Base-by-base conservation (phyloP, 352 stramenopile species). In the Phytophthora agathidicida region DNA sequence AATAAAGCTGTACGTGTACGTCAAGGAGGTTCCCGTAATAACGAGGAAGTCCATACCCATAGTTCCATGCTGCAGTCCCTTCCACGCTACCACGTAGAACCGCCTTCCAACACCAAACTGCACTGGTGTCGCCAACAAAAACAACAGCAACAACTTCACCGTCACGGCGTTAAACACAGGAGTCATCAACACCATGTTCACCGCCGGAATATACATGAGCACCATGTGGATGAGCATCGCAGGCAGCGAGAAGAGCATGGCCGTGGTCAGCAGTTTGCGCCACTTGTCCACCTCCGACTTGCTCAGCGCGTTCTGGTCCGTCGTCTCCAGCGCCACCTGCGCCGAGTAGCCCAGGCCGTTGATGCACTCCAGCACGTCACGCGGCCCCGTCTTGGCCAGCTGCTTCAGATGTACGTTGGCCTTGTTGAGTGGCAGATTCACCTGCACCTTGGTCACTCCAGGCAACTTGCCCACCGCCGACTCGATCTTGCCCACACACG, bases 31-130 rank as follows among this genome's bases (percentile, higher is more conserved):
- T 51, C 88, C 88, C 7, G 86, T 71, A 30, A 93, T 85, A 24
- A 96, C 86, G 24, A 96, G 54, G 48, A 96, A 96, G 47, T 93
- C 86, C 88, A 96, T 96, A n/a, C 88, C 88, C 75, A 94, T 91
- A 46, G 91, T 87, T 1, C 88, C 81, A 44, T 95, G 88, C 60
- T 90, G 75, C 10, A 95, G 30, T 9, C 86, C 85, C 45, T 93
- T 93, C 65, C 76, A 94, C 3, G 88, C 85, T 0, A 80, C 87
- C 37, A 91, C 69, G 60, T 96, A 94, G 60, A 91, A 96, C 3
- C 88, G 76, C 27, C 68, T 51, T 5, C 88, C 88, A 1, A 94
- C 80, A 22, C 78, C 75, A 62, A 96, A 96, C 45, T 96, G 88
- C 5, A 96, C 80, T 2, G 88, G 86, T 9, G 88, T 96, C 8